Percentiles rank a stretch among this genome's conserved stretches.
Conservation (phyloP, 495 filamentous ascomycete genomes). For the Penicillium coffeae region DNA sequence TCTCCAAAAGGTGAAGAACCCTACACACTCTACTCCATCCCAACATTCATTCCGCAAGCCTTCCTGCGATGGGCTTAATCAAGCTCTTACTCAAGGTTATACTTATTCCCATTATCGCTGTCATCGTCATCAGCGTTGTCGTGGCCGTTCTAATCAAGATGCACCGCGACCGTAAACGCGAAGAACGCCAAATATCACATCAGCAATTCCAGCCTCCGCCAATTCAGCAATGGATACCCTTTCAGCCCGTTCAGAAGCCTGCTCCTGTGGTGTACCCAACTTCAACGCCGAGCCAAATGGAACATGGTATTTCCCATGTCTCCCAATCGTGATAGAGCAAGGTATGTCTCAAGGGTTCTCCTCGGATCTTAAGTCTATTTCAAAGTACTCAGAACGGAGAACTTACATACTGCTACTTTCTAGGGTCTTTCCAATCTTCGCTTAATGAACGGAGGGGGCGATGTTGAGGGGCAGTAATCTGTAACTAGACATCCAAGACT, state of each 20-base stretch:
- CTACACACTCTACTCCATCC: background rate
- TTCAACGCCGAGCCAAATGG: slow-evolving; percentile 3
- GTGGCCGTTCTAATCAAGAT: slow-evolving; percentile 10
- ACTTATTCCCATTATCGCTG: slow-evolving; percentile 23
- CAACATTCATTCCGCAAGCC: background rate
- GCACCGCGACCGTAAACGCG: slow-evolving; percentile 9
- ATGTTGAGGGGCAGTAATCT: too few relatives aligned
- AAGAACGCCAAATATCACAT: slow-evolving; percentile 6
- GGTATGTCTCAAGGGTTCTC: background rate
- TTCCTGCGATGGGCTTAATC: slow-evolving; percentile 35
- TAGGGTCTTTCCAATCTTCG: too few relatives aligned
- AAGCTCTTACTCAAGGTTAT: slow-evolving; percentile 56
- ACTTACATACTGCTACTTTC: too few relatives aligned
- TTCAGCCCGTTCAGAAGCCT: slow-evolving; percentile 7
- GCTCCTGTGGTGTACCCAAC: slow-evolving; percentile 2
- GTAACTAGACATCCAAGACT: too few relatives aligned
- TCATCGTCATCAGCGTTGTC: slow-evolving; percentile 5
- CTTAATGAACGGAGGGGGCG: too few relatives aligned
- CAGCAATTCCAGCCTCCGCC: slow-evolving; percentile 13
- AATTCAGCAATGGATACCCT: slow-evolving; percentile 10
- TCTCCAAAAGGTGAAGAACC: background rate
- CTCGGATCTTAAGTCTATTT: background rate
- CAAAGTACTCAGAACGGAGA: background rate
- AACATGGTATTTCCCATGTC: background rate
- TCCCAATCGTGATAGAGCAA: background rate